Conservation (phyloP, 345 rosid species). For the Garcia nutans region DNA sequence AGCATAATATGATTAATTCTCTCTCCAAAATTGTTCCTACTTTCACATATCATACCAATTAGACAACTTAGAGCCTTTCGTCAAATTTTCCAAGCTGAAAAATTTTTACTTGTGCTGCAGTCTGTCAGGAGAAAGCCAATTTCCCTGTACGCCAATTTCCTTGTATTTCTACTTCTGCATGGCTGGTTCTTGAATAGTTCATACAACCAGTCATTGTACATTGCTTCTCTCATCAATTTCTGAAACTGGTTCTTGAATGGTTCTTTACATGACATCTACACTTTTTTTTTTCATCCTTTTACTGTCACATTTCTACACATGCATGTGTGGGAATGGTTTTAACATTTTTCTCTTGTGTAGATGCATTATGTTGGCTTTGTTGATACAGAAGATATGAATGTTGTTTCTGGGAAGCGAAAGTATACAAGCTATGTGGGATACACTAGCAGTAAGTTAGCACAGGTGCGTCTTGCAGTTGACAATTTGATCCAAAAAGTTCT, state of each 20-base stretch:
- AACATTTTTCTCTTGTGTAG: slow-evolving; percentile 39
- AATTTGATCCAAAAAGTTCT: not conserved
- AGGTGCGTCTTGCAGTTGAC: slow-evolving; percentile 50
- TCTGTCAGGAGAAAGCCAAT: not conserved
- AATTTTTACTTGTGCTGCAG: not conserved
- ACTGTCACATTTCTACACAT: slow-evolving; percentile 6
- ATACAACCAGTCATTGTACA: not conserved
- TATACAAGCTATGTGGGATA: slow-evolving; percentile 76
- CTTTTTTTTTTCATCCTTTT: slow-evolving; percentile 12
- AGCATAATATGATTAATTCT: not conserved
- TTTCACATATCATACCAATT: not conserved
- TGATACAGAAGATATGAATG: slow-evolving; percentile 88
- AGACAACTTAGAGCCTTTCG: not conserved
- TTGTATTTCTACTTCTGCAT: not conserved
- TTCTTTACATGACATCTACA: not conserved
- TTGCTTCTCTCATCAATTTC: not conserved
- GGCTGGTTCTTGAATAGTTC: slow-evolving; percentile 3
- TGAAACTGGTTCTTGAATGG: slow-evolving; percentile 1
- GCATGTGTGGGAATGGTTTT: slow-evolving; percentile 13
- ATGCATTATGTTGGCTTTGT: slow-evolving; percentile 91
- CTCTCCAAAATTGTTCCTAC: not conserved
- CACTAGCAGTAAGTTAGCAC: slow-evolving; percentile 78
- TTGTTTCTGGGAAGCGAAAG: slow-evolving; percentile 69
- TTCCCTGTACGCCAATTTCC: slow-evolving; percentile 2
- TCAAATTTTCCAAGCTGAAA: not conserved